phyloP scores from a whole-genome alignment of 768 basidiomycete genomes.

The Cystobasidium onofrii region DNA sequence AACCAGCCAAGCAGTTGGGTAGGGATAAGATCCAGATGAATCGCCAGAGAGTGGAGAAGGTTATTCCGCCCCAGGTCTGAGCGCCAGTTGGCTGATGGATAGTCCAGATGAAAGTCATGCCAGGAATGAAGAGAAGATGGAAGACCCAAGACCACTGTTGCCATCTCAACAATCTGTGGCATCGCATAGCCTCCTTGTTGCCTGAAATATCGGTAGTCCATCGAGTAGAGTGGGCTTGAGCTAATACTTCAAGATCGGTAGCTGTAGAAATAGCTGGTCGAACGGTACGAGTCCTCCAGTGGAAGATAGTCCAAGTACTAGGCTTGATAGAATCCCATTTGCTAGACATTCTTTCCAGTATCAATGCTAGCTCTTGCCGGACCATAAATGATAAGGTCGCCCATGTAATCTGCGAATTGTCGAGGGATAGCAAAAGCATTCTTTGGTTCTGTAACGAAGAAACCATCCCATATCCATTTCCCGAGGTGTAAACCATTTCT shows the following conservation, averaged over 20 bases:
- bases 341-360: constrained; percentile 9
- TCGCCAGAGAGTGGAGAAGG: constrained; percentile 43
- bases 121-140: constrained; percentile 43
- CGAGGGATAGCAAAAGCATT: constrained; percentile 39
- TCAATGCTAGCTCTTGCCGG: constrained; percentile 35
- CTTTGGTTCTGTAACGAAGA: constrained; percentile 44
- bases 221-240: constrained; percentile 43
- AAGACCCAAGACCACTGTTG: constrained; percentile 43
- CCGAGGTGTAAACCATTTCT: constrained; percentile 43
- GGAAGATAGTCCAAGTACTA: constrained; percentile 36
- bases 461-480: constrained; percentile 44
- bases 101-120: constrained; percentile 41
- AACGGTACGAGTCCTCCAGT: constrained; percentile 43
- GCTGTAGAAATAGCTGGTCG: constrained; percentile 41
- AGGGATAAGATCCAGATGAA: constrained; percentile 44
- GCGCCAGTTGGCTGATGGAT: constrained; percentile 41
- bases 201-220: constrained; percentile 42
- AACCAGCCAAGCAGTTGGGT: constrained; percentile 44
- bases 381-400: constrained; percentile 36
- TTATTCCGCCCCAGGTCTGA: constrained; percentile 38
- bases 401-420: constrained; percentile 37
- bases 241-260: constrained; percentile 43
- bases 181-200: constrained; percentile 43
- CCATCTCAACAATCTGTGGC: constrained; percentile 37
- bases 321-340: constrained; percentile 29